A percentile compares a stretch with the other conserved stretches of the same genome.
Evolutionary conservation across 2,329 filamentous ascomycete species (phyloP).

Genomic region (Blastomyces percursus): DNA sequence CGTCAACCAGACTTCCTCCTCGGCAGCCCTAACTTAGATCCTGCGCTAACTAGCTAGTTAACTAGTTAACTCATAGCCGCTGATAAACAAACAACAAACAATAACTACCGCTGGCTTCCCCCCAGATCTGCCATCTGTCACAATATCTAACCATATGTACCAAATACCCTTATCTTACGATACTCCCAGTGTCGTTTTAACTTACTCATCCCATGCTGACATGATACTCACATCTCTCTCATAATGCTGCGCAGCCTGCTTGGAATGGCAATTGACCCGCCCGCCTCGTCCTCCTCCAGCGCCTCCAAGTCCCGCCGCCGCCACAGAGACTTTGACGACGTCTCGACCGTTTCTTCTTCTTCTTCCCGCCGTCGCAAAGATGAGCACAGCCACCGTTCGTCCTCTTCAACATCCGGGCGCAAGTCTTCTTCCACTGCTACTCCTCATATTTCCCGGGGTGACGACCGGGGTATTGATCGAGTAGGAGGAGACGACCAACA

Average conservation of each 20-base stretch:
- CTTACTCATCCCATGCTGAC: not conserved
- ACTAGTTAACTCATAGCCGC: not conserved
- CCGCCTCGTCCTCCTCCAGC: conserved; percentile 7
- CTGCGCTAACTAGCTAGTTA: no score
- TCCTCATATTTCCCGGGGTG: conserved; percentile 25
- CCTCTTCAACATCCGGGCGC: conserved; percentile 27
- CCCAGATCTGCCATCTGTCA: not conserved
- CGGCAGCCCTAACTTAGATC: not conserved
- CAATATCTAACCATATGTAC: not conserved
- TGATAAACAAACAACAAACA: not conserved
- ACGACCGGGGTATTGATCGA: conserved; percentile 35
- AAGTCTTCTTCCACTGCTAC: conserved; percentile 22
- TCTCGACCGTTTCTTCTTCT: conserved; percentile 11
- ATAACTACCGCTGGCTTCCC: not conserved
- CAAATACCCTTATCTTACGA: not conserved
- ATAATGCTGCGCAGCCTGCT: conserved; percentile 9
- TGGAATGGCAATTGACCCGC: not conserved
- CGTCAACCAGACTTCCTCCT: not conserved
- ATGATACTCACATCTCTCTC: not conserved
- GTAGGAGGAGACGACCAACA: conserved; percentile 15
- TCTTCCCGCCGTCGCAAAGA: conserved; percentile 11
- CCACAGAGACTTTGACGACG: conserved; percentile 14
- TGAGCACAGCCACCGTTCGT: conserved; percentile 20
- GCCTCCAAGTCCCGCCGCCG: conserved; percentile 15
- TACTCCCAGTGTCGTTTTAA: not conserved